Evolutionary conservation across 441 rosid species (phyloP).

Genomic region (Geranium incanum): DNA sequence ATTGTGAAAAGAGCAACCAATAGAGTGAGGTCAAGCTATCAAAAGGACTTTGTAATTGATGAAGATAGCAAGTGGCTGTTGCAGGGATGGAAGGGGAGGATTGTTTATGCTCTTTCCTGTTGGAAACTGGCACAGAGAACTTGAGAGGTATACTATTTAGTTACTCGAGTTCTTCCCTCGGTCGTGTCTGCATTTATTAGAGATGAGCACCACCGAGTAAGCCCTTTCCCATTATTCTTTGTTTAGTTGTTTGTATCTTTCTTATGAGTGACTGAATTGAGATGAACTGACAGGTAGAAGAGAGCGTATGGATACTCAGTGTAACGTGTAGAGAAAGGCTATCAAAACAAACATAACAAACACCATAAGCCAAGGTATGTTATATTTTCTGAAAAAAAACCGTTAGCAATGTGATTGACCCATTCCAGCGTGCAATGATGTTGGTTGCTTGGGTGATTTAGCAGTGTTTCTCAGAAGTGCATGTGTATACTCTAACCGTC

Average conservation of each 20-base stretch:
- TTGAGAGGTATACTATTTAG: constrained; percentile 9
- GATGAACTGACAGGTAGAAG: neutral
- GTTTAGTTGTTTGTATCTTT: neutral
- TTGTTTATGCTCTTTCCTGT: constrained; percentile 57
- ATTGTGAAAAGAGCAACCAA: constrained; percentile 34
- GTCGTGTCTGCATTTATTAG: neutral
- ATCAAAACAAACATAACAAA: neutral
- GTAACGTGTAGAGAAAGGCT: neutral
- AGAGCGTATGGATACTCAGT: neutral
- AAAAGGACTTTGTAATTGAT: constrained; percentile 70
- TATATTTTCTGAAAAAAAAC: neutral
- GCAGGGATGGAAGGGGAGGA: constrained; percentile 91
- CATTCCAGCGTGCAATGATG: neutral
- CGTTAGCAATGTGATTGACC: neutral
- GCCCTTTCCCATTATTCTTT: neutral
- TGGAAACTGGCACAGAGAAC: constrained; percentile 53
- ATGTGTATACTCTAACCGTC: neutral
- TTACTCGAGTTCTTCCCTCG: neutral
- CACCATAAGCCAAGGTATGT: too few species aligned
- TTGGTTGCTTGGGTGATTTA: neutral
- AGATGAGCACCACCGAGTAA: neutral
- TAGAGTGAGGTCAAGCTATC: constrained; percentile 42
- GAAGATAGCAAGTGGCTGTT: constrained; percentile 64
- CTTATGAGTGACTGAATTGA: neutral
- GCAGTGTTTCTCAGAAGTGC: neutral